Evolutionary conservation across 805 yeast genomes (phyloP).

Genomic region (Saturnispora gosingensis): DNA sequence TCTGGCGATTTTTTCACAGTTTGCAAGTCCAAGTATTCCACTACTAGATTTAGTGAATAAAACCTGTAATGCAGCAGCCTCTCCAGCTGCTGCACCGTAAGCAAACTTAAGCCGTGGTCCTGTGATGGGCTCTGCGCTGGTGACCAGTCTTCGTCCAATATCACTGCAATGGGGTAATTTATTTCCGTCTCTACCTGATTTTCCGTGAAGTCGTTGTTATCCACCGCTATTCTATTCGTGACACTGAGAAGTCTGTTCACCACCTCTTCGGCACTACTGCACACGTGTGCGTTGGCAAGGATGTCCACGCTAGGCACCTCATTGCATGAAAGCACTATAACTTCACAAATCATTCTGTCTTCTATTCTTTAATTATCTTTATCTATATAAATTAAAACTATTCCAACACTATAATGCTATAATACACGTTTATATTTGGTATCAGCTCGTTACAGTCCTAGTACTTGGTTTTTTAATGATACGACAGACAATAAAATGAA

Average conservation of each 20-base stretch:
- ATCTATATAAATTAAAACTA: neutral
- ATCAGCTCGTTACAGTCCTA: neutral
- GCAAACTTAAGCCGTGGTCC: neutral
- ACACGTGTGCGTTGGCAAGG: neutral
- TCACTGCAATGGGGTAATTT: constrained; percentile 6
- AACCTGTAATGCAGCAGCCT: constrained; percentile 20
- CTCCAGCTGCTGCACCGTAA: constrained; percentile 5
- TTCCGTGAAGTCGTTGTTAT: neutral
- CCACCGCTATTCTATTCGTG: neutral
- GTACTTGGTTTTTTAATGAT: neutral
- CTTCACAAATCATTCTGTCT: neutral
- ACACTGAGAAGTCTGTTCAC: neutral
- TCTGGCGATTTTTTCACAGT: neutral
- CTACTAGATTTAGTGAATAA: constrained; percentile 21
- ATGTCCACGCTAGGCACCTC: neutral
- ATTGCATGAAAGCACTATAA: neutral
- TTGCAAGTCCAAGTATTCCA: constrained; percentile 4
- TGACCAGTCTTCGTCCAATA: neutral
- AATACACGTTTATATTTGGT: neutral
- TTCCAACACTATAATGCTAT: neutral
- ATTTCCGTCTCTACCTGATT: constrained; percentile 6
- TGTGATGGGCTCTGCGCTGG: neutral
- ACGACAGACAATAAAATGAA: neutral
- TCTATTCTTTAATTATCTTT: neutral
- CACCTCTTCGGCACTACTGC: neutral